Evolutionary conservation across 2,329 filamentous ascomycete species (phyloP), one percentile per base, ranked within the genome.

Genomic region (Diaporthe sp.): DNA sequence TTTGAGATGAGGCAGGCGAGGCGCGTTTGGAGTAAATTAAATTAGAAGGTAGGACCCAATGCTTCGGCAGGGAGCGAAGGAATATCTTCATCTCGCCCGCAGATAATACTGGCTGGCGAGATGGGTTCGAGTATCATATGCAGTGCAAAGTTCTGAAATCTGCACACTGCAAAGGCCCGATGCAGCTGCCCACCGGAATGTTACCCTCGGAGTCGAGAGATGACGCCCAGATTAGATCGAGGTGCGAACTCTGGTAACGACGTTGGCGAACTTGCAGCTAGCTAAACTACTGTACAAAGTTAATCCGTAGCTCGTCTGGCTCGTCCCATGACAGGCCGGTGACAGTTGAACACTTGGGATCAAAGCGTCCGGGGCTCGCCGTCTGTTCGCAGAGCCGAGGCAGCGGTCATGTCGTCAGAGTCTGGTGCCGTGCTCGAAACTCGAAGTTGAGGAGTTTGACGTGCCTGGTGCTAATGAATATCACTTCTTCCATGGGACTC

Each of bases 21-120:
- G 68, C 70, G 46, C 72, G 73, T 76, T 76, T 76, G 31, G 73
- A 22, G 61, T 71, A 76, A 31, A 75, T 71, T 75, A 74, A 71
- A 65, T 31, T 44, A 22, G 67, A 46, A 25, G 13, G 44, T 55
- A 42, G 58, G 15, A 31, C 49, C 71, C 58, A 65, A 73, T 55
- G 58, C 71, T 53, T 72, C 57, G 57, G 71, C 71, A 62, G 34
- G 71, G 71, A 44, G 44, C 37, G 28, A 57, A 65, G 34, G 46
- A 65, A 73, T 37, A 55, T 65, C 49, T 55, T 73, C 71, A 73
- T 65, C 58, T 73, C 58, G 49, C 25, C 34, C 49, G 42, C 37
- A 62, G 28, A 51, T 6, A 73, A 34, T 31, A 19, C 58, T 53
- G 37, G 37, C 34, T 39, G 65, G 37, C 65, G 46, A 70, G 17